Conservation (phyloP, 2,329 filamentous ascomycete genomes). For the Orbilia blumenaviensis region DNA sequence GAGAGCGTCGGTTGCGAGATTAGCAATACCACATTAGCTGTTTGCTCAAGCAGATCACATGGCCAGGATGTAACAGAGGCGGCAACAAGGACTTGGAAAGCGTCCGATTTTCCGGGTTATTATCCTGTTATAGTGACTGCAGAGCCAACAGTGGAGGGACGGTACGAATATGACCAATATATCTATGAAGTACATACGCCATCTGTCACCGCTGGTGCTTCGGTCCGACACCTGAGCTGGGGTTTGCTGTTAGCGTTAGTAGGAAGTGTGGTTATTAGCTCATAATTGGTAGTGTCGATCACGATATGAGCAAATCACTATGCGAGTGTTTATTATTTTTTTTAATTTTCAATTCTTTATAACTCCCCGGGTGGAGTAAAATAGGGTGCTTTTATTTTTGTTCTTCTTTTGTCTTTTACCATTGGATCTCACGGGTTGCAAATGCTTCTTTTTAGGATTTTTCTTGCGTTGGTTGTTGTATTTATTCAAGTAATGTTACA, state of each 20-base stretch:
- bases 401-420: not conserved
- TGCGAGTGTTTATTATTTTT: not conserved
- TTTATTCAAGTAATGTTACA: conserved; percentile 5
- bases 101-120: conserved; percentile 30
- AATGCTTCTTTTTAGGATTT: not conserved
- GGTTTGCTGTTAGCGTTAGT: not conserved
- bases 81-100: conserved; percentile 21
- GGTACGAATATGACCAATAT: conserved; percentile 8
- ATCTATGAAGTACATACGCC: not conserved
- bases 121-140: conserved; percentile 37
- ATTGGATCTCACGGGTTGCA: too few relatives aligned
- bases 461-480: conserved; percentile 7
- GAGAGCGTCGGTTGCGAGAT: conserved; percentile 34
- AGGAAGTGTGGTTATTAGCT: not conserved
- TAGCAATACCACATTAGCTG: conserved; percentile 2
- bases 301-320: not conserved
- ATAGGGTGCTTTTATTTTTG: not conserved
- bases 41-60: conserved; percentile 38
- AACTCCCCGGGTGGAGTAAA: too few relatives aligned
- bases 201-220: not conserved
- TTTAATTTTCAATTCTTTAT: too few relatives aligned
- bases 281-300: not conserved
- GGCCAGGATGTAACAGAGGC: conserved; percentile 19
- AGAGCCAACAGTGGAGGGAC: conserved; percentile 4
- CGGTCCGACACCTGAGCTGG: not conserved